A percentile compares a stretch with the other conserved stretches of the same genome.
Conservation (phyloP, 495 filamentous ascomycete genomes). For the Aspergillus conjunctus region DNA sequence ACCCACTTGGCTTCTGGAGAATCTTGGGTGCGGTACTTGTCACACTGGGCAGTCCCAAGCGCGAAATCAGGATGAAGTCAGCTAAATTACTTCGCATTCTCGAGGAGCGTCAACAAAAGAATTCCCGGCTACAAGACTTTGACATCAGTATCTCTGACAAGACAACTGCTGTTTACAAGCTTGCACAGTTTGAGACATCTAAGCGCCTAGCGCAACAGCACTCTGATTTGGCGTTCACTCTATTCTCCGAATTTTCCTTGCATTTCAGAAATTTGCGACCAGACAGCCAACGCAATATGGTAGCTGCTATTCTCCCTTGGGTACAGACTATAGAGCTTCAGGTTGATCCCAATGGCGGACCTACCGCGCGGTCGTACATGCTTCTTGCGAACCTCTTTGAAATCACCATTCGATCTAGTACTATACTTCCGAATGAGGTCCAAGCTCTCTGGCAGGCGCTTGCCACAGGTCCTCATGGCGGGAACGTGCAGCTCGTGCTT, state of each 20-base stretch:
- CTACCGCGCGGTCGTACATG: slow-evolving; percentile 89
- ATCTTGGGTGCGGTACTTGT: slow-evolving; percentile 84
- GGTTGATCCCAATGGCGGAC: slow-evolving; percentile 90
- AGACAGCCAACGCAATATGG: slow-evolving; percentile 86
- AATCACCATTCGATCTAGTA: slow-evolving; percentile 90
- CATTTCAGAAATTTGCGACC: slow-evolving; percentile 85
- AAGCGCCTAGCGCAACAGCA: slow-evolving; percentile 87
- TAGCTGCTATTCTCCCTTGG: slow-evolving; percentile 93
- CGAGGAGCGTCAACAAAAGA: slow-evolving; percentile 82
- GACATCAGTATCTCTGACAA: slow-evolving; percentile 98
- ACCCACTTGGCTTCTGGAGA: slow-evolving; percentile 85
- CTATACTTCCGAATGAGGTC: slow-evolving; percentile 89
- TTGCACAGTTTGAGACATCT: slow-evolving; percentile 95
- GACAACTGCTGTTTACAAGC: slow-evolving; percentile 95
- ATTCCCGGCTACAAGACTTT: slow-evolving; percentile 90
- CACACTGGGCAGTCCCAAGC: slow-evolving; percentile 86
- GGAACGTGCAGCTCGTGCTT: slow-evolving; percentile 92
- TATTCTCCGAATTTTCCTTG: slow-evolving; percentile 91
- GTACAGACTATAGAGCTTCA: slow-evolving; percentile 92
- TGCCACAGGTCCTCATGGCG: slow-evolving; percentile 87
- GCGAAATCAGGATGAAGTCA: slow-evolving; percentile 83
- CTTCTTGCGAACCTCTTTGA: slow-evolving; percentile 94
- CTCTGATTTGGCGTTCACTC: slow-evolving; percentile 82
- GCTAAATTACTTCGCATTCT: slow-evolving; percentile 79
- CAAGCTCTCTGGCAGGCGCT: slow-evolving; percentile 97